Evolutionary conservation across 208 protist species (phyloP).

Genomic region (Crithidia expoeki): DNA sequence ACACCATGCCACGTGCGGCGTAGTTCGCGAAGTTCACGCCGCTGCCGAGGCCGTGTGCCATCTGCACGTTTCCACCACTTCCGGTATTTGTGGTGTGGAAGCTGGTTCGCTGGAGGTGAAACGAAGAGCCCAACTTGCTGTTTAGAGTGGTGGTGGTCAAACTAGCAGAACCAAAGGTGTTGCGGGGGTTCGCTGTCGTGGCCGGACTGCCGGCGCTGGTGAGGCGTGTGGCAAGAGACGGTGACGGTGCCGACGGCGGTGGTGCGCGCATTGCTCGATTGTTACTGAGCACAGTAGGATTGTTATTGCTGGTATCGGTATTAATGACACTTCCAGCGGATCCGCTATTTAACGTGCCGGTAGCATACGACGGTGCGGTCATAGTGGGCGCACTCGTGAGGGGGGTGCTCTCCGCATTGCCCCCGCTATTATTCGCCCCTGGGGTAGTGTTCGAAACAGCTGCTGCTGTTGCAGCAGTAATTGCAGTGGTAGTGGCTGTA

Average conservation of each 20-base stretch:
- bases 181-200: constrained; percentile 2
- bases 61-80: not conserved
- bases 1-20: not conserved
- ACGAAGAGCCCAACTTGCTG: constrained; percentile 18
- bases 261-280: constrained; percentile 3
- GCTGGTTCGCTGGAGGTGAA: constrained; percentile 4
- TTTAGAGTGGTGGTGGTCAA: not conserved
- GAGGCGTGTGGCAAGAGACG: constrained; percentile 8
- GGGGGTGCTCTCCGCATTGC: not conserved
- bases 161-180: constrained; percentile 3
- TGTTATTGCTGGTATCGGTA: constrained; percentile 1
- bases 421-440: not conserved
- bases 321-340: no score
- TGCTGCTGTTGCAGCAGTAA: not conserved
- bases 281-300: not conserved
- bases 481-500: not conserved
- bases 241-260: constrained; percentile 13
- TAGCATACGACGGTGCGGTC: not conserved
- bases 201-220: constrained; percentile 4
- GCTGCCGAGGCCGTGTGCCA: constrained; percentile 1
- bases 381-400: not conserved
- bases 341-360: no score
- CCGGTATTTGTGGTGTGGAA: not conserved
- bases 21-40: not conserved
- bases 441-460: not conserved